Evolutionary conservation across 768 basidiomycete species (phyloP), one percentile per base, ranked within the genome.

Genomic region (Termitomyces sp.): DNA sequence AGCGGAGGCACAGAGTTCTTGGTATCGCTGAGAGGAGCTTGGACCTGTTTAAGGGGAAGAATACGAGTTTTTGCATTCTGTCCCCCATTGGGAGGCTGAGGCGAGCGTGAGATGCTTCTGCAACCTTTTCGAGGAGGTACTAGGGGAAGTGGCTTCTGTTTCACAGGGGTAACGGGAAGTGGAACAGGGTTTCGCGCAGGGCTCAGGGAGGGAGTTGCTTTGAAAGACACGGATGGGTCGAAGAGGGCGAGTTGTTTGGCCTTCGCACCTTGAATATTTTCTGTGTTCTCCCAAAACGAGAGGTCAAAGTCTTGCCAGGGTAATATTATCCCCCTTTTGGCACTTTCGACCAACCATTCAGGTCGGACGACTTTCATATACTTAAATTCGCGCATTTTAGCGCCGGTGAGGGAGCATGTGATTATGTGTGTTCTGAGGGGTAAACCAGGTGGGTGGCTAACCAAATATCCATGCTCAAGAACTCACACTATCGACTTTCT

Each of bases 331-430:
- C 85, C 85, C 3, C 78, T 79, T 54, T 84, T 74, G n/a, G 81
- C 82, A 62, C 92, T 95, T 32, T 94, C 83, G 12, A 87, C 76
- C 12, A 99, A 78, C 97, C 97, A 99, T 57, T 87, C 86, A 0
- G 94, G 93, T 46, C 77, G 78, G 39, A 89, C 94, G 16, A 98
- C 88, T 68, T 94, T 97, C 88, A 96, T 90, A 42, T 87, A 71
- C 69, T 87, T 82, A 71, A 94, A 98, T 64, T 96, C 94, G 22
- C 82, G 83, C 44, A 93, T 81, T 72, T 98, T 99, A 42, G 86
- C 85, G 0, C 92, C 88, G 0, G 96, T 98, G 44, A 99, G 80
- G 32, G 91, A 89, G 61, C 88, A 89, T 4, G 97, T 96, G 50
- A 99, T 77, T 63, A 99, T 87, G 68, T 97, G 94, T 0, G 94